Evolutionary conservation across 129 eudicot species (phyloP), one percentile per base, ranked within the genome.

Genomic region (Arctium minus): DNA sequence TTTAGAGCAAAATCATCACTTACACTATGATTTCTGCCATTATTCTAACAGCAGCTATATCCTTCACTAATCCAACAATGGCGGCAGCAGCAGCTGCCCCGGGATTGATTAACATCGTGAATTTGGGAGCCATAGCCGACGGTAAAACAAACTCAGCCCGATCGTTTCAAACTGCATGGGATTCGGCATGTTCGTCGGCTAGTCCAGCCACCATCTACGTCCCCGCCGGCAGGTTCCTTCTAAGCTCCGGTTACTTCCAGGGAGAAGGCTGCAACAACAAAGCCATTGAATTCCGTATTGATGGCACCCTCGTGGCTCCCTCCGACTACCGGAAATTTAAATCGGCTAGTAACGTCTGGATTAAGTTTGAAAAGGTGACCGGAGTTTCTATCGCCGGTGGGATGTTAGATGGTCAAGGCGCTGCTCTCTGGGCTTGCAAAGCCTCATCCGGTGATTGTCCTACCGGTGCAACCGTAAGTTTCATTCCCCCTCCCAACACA

Each of bases 221-320:
- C 15, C 97, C 97, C 0, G 53, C 36, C 3, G 97, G 97, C 1
- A 80, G 82, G 60, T 93, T 73, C 67, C 79, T 88, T 30, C 13
- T 93, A 2, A 56, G 82, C 0, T 83, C 65, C 5, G 88, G 74
- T 15, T 6, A 69, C 6, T 93, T 93, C 53, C 12, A 72, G 0
- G 98, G 98, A 3, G 50, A 74, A 12, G 11, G n/a, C 3, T 93
- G 98, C 82, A 85, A 81, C 29, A 88, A 81, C 31, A 82, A 40
- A 6, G 92, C 82, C 5, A 87, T 89, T 18, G 78, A 70, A 4
- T 31, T 93, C 0, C 87, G 62, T 17, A 86, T 93, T 15, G 85
- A 86, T 50, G 98, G 96, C 10, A 89, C 92, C 27, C 79, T 93
- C 0, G 84, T 93, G 17, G 96, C 94, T 82, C 92, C 98, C 0